phyloP scores from a whole-genome alignment of 306 rosid genomes.

The Morella rubra region DNA sequence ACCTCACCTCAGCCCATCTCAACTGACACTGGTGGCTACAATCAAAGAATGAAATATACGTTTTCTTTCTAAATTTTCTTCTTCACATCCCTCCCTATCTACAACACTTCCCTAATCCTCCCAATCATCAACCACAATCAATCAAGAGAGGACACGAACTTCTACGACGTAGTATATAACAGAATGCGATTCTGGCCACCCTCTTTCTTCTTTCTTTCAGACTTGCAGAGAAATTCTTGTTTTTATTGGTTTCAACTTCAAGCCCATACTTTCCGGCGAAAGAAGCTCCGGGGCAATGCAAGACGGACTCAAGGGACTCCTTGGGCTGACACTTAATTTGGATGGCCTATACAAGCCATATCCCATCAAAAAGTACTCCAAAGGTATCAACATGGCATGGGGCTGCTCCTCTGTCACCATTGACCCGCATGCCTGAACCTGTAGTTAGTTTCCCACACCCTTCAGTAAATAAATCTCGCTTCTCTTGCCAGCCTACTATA shows the following conservation, averaged over 20 bases:
- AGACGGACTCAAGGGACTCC: constrained; percentile 91
- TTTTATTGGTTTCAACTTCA: constrained; percentile 94
- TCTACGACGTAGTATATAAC: constrained; percentile 25
- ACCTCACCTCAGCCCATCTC: constrained; percentile 28
- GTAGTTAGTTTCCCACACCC: constrained; percentile 25
- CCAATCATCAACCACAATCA: constrained; percentile 28
- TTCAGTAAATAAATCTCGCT: constrained; percentile 15
- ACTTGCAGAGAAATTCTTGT: constrained; percentile 58
- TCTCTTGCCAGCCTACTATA: constrained; percentile 10
- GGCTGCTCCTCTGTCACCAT: constrained; percentile 99
- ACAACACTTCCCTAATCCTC: constrained; percentile 42
- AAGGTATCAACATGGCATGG: constrained; percentile 91
- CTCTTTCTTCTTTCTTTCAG: constrained; percentile 27
- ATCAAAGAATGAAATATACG: constrained; percentile 70
- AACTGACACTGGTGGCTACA: constrained; percentile 46
- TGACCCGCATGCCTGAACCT: constrained; percentile 98
- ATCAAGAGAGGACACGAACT: constrained; percentile 30
- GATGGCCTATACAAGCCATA: constrained; percentile 81
- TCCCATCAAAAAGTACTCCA: constrained; percentile 93
- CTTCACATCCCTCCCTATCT: constrained; percentile 36
- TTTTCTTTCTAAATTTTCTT: constrained; percentile 39
- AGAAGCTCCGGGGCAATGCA: constrained; percentile 92
- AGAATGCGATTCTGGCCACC: constrained; percentile 18
- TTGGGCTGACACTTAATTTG: constrained; percentile 74
- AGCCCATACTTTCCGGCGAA: constrained; percentile 97